Percentiles rank a stretch among this genome's conserved stretches.
Evolutionary conservation across 257 asterid species (phyloP).

Genomic region (Haberlea rhodopensis): DNA sequence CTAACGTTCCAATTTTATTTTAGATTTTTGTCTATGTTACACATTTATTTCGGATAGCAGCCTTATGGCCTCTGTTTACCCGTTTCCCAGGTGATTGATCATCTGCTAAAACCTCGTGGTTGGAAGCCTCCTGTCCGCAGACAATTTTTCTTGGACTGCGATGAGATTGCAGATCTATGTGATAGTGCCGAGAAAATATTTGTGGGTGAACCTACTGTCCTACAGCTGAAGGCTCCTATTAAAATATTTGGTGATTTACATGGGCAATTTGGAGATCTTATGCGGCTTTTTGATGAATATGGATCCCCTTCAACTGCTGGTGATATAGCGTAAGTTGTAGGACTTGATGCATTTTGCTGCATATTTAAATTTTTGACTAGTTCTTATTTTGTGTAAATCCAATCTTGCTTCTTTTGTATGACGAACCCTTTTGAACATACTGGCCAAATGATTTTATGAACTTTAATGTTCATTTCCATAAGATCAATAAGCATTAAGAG

Average conservation of each 20-base stretch:
- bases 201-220: slow-evolving; percentile 86
- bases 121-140: slow-evolving; percentile 99
- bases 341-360: slow-evolving; percentile 10
- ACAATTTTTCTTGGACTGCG: slow-evolving; percentile 93
- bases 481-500: background rate
- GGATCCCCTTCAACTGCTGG: slow-evolving; percentile 98
- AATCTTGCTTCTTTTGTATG: background rate
- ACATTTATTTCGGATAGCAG: background rate
- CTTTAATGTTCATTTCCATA: background rate
- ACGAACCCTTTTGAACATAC: background rate
- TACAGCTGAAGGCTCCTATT: slow-evolving; percentile 92
- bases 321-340: slow-evolving; percentile 72
- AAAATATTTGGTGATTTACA: slow-evolving; percentile 98
- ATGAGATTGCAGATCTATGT: slow-evolving; percentile 97
- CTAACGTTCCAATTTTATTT: slow-evolving; percentile 3
- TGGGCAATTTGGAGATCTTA: slow-evolving; percentile 98
- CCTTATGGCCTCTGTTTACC: slow-evolving; percentile 17
- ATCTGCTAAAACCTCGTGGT: slow-evolving; percentile 94
- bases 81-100: slow-evolving; percentile 67
- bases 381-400: background rate
- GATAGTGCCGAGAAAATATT: slow-evolving; percentile 95
- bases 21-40: background rate
- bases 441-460: background rate
- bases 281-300: slow-evolving; percentile 97
- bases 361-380: slow-evolving; percentile 3